Evolutionary conservation across 163 green algal genomes (phyloP).

Genomic region (Chlorella variabilis): DNA sequence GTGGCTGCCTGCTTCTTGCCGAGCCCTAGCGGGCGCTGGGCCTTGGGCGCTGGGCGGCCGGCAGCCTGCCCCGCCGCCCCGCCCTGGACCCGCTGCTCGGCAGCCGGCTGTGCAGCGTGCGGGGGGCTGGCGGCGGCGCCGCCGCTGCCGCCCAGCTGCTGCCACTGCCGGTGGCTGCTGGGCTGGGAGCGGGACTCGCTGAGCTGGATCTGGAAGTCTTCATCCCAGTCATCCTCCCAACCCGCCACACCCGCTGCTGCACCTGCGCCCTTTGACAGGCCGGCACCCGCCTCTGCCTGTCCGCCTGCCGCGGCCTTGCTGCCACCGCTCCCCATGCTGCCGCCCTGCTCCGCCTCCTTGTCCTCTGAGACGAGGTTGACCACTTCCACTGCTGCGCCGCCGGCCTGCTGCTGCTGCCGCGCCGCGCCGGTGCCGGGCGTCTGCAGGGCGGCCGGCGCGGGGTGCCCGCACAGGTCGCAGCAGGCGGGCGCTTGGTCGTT

Average conservation of each 20-base stretch:
- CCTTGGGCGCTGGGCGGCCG: no score
- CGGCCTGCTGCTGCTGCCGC: not conserved
- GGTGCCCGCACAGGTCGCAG: not conserved
- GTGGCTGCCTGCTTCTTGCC: no score
- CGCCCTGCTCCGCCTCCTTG: not conserved
- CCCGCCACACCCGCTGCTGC: not conserved
- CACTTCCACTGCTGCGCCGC: not conserved
- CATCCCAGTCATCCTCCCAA: not conserved
- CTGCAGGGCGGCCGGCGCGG: not conserved
- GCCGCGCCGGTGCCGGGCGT: not conserved
- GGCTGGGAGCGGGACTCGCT: not conserved
- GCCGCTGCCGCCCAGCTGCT: not conserved
- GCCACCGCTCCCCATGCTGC: slow-evolving; percentile 11
- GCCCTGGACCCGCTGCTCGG: not conserved
- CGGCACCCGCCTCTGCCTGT: not conserved
- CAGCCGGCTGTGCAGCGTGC: no score
- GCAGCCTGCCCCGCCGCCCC: no score
- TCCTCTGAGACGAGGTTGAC: not conserved
- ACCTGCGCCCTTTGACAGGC: no score
- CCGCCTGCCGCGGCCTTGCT: not conserved
- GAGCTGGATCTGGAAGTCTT: slow-evolving; percentile 7
- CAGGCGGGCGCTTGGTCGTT: not conserved
- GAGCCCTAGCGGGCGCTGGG: no score
- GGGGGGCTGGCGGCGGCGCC: no score
- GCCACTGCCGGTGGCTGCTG: not conserved